Percentiles rank a stretch among this genome's conserved stretches.
These are phyloP conservation scores for Bipolaris sorokiniana DNA, from an alignment of 2,329 filamentous ascomycete species.

Conservation along the genomic window DNA sequence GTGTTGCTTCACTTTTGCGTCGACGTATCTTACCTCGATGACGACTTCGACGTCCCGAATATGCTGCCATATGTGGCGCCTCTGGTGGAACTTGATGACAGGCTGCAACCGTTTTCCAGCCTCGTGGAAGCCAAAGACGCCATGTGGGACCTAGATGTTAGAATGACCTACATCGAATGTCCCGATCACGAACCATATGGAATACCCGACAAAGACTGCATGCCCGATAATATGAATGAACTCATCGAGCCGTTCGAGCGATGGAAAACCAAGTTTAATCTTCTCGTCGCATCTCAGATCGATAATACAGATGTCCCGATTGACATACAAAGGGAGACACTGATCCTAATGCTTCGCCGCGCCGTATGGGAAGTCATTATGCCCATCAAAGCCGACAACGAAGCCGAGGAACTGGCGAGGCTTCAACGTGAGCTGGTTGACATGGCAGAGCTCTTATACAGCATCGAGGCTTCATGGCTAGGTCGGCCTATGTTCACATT, in stretches of 20 bases:
- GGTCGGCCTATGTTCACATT: slow-evolving; percentile 9
- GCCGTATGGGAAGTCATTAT: background rate
- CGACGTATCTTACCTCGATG: slow-evolving; percentile 7
- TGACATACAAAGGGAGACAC: background rate
- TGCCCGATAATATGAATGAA: background rate
- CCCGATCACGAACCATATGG: background rate
- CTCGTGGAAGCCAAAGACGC: background rate
- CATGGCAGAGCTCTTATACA: background rate
- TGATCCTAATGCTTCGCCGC: background rate
- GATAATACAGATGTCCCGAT: background rate
- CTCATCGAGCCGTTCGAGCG: background rate
- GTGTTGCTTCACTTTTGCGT: slow-evolving; percentile 13
- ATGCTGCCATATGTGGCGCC: slow-evolving; percentile 9
- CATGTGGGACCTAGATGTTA: slow-evolving; percentile 4
- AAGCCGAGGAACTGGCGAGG: background rate
- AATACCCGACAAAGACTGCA: background rate
- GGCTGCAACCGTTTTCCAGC: background rate
- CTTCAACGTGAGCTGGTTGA: slow-evolving; percentile 4
- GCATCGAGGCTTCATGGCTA: slow-evolving; percentile 7
- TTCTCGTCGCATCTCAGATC: background rate
- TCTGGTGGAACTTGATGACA: slow-evolving; percentile 9
- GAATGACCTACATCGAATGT: background rate
- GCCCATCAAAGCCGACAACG: background rate
- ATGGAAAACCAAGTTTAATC: background rate
- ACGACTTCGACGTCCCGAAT: slow-evolving; percentile 10